These are phyloP conservation scores for Pyrenophora teres DNA, from an alignment of 2,329 filamentous ascomycete species.

Conservation along the genomic window DNA sequence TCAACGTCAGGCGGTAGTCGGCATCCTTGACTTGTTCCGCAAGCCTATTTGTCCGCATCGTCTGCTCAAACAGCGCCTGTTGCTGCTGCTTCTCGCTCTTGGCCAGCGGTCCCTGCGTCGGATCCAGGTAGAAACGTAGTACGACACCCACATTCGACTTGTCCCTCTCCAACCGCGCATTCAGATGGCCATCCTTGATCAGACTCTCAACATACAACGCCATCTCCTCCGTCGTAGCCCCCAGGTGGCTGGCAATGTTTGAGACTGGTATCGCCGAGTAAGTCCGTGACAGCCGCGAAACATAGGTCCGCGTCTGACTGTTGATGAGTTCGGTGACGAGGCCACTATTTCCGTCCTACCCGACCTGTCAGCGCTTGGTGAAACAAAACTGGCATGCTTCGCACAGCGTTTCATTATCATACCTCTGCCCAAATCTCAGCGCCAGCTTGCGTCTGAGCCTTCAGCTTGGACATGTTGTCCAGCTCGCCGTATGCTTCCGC, in stretches of 20 bases:
- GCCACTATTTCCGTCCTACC: conserved; percentile 70
- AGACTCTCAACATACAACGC: conserved; percentile 59
- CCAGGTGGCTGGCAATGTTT: conserved; percentile 58
- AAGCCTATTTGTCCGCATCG: conserved; percentile 56
- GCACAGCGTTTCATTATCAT: conserved; percentile 30
- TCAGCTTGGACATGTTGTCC: conserved; percentile 58
- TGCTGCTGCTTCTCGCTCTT: conserved; percentile 49
- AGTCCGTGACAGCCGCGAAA: conserved; percentile 72
- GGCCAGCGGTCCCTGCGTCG: conserved; percentile 43
- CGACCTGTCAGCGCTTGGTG: conserved; percentile 23
- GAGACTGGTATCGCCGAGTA: conserved; percentile 68
- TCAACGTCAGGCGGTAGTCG: conserved; percentile 61
- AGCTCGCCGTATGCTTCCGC: conserved; percentile 67
- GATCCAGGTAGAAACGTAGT: conserved; percentile 58
- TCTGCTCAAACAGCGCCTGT: conserved; percentile 56
- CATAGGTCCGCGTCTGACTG: conserved; percentile 75
- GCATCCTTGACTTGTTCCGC: conserved; percentile 58
- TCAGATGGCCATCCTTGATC: conserved; percentile 56
- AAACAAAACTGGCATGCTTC: conserved; percentile 13
- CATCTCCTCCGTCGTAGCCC: conserved; percentile 56
- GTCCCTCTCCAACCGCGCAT: conserved; percentile 54
- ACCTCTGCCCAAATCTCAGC: conserved; percentile 64
- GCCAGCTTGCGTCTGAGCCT: conserved; percentile 66
- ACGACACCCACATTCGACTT: conserved; percentile 51
- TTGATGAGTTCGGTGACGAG: conserved; percentile 71